phyloP scores from a whole-genome alignment of 2,329 filamentous ascomycete genomes.

The Colletotrichum tanaceti region DNA sequence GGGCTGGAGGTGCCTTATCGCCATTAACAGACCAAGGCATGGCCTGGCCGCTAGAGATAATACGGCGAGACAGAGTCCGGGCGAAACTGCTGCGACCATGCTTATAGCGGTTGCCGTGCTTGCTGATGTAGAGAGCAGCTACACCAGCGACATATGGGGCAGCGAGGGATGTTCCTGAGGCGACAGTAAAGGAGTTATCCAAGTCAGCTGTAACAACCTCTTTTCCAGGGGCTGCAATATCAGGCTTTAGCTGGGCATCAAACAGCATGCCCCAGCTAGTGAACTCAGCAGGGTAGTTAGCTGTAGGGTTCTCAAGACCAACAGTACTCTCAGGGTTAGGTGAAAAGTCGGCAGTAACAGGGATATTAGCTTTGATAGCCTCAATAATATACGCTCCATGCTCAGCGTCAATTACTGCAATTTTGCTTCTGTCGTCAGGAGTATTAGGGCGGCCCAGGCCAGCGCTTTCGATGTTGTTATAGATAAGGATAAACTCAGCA shows the following conservation, averaged over 20 bases:
- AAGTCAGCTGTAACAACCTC: conserved; percentile 57
- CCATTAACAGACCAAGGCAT: conserved; percentile 48
- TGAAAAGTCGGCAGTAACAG: conserved; percentile 49
- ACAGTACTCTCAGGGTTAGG: conserved; percentile 43
- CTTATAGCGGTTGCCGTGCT: conserved; percentile 47
- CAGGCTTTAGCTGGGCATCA: conserved; percentile 57
- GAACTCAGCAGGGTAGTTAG: conserved; percentile 52
- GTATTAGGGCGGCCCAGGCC: no score
- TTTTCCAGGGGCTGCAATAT: conserved; percentile 58
- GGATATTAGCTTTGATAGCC: conserved; percentile 43
- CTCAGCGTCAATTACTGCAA: conserved; percentile 44
- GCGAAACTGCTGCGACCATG: conserved; percentile 49
- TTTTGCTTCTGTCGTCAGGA: no score
- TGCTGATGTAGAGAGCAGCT: conserved; percentile 50
- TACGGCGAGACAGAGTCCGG: conserved; percentile 46
- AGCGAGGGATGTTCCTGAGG: conserved; percentile 61
- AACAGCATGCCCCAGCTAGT: conserved; percentile 58
- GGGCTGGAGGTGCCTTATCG: conserved; percentile 50
- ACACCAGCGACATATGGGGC: conserved; percentile 56
- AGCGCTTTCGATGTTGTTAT: conserved; percentile 44
- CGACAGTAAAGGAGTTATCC: conserved; percentile 53
- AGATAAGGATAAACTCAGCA: conserved; percentile 47
- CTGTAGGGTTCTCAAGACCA: conserved; percentile 44
- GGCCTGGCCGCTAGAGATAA: conserved; percentile 50
- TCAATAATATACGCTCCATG: conserved; percentile 45